These are phyloP conservation scores for Sarocladium brachiariae DNA, from an alignment of 2,329 filamentous ascomycete genomes.

Conservation along the genomic window DNA sequence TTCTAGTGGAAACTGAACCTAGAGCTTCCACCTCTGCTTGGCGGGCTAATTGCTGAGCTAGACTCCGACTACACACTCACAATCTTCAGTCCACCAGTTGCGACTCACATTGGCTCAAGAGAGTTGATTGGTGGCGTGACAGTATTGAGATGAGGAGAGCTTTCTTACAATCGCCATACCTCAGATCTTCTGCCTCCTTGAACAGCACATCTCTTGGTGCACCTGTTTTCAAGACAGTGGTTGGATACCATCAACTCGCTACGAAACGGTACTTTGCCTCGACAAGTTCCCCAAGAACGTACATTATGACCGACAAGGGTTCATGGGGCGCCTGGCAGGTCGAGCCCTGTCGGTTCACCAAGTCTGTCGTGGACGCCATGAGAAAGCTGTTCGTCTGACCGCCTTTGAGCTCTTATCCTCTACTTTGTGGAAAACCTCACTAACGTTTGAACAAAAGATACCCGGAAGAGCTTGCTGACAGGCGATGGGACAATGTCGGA, in stretches of 20 bases:
- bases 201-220: background rate
- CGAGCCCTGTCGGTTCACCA: constrained; percentile 35
- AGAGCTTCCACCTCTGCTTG: constrained; percentile 1
- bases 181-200: background rate
- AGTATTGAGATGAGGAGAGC: constrained; percentile 2
- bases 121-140: background rate
- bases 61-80: background rate
- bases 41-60: too few relatives aligned
- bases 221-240: background rate
- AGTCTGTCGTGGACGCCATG: constrained; percentile 71
- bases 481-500: constrained; percentile 94
- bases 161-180: background rate
- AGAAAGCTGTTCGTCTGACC: constrained; percentile 66
- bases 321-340: constrained; percentile 35
- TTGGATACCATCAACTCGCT: background rate
- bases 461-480: constrained; percentile 81
- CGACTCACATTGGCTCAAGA: too few relatives aligned
- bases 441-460: constrained; percentile 60
- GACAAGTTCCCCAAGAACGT: background rate
- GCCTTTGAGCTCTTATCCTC: too few relatives aligned
- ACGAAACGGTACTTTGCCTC: background rate
- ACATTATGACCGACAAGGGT: constrained; percentile 22
- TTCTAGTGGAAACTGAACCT: background rate
- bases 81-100: too few relatives aligned
- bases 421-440: too few relatives aligned